Evolutionary conservation across 805 yeast species (phyloP).

Genomic region (Sugiyamaella qingdaonensis): DNA sequence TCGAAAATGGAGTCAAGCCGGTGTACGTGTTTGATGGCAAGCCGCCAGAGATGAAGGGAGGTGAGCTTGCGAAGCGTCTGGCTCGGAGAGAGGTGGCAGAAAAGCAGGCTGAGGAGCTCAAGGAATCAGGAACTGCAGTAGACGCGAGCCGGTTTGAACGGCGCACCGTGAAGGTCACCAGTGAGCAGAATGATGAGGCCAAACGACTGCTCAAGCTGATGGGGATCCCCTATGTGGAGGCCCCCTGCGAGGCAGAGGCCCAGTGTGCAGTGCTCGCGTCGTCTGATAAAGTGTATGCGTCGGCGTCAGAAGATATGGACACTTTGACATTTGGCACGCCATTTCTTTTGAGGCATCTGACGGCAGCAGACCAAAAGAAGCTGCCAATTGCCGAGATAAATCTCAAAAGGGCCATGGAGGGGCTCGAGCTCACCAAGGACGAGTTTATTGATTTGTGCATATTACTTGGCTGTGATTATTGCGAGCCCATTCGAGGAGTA

Average conservation of each 20-base stretch:
- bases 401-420: slow-evolving; percentile 63
- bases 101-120: slow-evolving; percentile 61
- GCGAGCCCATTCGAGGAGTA: slow-evolving; percentile 90
- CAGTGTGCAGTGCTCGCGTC: slow-evolving; percentile 93
- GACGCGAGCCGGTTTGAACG: slow-evolving; percentile 74
- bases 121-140: slow-evolving; percentile 75
- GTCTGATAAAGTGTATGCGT: slow-evolving; percentile 89
- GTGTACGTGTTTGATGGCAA: slow-evolving; percentile 96
- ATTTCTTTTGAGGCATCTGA: slow-evolving; percentile 75
- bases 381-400: slow-evolving; percentile 85
- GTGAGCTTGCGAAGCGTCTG: slow-evolving; percentile 83
- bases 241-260: slow-evolving; percentile 99
- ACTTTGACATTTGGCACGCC: slow-evolving; percentile 91
- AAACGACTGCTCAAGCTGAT: slow-evolving; percentile 70
- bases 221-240: slow-evolving; percentile 93
- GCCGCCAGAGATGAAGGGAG: slow-evolving; percentile 92
- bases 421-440: slow-evolving; percentile 63
- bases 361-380: slow-evolving; percentile 91
- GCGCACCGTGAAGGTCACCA: slow-evolving; percentile 82
- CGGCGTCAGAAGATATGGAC: slow-evolving; percentile 99
- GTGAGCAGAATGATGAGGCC: slow-evolving; percentile 92
- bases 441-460: slow-evolving; percentile 91
- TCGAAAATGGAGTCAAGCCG: slow-evolving; percentile 92
- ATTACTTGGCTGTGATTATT: slow-evolving; percentile 92
- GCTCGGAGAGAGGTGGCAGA: slow-evolving; percentile 79